These are phyloP conservation scores for Colletotrichum horii DNA, from an alignment of 2,329 filamentous ascomycete genomes.

Conservation along the genomic window DNA sequence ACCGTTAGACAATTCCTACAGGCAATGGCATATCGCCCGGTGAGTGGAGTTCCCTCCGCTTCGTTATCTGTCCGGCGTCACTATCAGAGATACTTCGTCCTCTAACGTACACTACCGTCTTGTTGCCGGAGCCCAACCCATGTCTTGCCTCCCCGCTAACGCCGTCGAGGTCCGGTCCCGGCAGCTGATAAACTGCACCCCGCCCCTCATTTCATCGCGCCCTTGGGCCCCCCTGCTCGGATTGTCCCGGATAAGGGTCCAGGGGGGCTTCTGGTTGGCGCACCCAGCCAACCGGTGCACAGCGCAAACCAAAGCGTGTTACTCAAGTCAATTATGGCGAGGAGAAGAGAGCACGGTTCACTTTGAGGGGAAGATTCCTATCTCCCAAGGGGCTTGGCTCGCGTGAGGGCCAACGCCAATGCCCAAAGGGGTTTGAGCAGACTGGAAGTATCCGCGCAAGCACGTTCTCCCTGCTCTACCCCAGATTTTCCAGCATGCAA, in stretches of 20 bases:
- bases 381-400: neutral
- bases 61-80: neutral
- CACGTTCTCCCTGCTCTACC: neutral
- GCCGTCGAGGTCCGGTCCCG: slow-evolving; percentile 3
- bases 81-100: neutral
- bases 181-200: neutral
- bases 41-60: neutral
- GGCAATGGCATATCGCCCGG: neutral
- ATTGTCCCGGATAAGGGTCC: slow-evolving; percentile 4
- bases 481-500: neutral
- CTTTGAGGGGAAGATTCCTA: neutral
- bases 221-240: neutral
- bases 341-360: neutral
- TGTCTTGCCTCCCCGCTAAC: neutral
- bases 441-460: neutral
- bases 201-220: neutral
- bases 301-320: neutral
- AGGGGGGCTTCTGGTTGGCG: neutral
- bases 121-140: neutral
- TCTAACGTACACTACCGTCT: neutral
- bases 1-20: neutral
- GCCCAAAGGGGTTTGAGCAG: neutral
- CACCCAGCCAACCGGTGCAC: neutral
- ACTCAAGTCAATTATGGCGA: neutral
- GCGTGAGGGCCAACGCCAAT: neutral